These are phyloP conservation scores for Aspergillus sp. DNA, from an alignment of 2,329 filamentous ascomycete genomes.

Conservation along the genomic window DNA sequence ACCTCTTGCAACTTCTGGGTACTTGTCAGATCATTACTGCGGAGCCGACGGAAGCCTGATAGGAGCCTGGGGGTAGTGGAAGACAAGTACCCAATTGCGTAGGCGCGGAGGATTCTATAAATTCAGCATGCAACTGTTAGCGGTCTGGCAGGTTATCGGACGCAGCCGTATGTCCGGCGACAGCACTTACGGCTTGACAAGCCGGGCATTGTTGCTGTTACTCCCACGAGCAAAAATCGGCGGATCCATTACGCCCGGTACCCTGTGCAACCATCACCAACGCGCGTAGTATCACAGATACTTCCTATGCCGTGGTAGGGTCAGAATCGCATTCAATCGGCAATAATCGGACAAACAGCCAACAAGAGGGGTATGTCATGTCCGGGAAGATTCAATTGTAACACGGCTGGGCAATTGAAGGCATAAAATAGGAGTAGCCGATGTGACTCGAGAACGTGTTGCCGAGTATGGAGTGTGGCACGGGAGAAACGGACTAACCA, in stretches of 20 bases:
- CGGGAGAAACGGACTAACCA: too few relatives aligned
- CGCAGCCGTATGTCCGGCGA: slow-evolving; percentile 6
- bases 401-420: too few relatives aligned
- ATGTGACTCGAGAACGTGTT: too few relatives aligned
- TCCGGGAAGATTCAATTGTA: background rate
- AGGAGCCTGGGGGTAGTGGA: slow-evolving; percentile 39
- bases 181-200: slow-evolving; percentile 27
- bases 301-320: slow-evolving; percentile 6
- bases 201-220: slow-evolving; percentile 13
- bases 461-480: too few relatives aligned
- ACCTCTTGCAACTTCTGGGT: slow-evolving; percentile 30
- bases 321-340: slow-evolving; percentile 1
- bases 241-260: slow-evolving; percentile 18
- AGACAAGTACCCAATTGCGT: slow-evolving; percentile 41
- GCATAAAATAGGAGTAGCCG: too few relatives aligned
- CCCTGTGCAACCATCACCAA: slow-evolving; percentile 16
- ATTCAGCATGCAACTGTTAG: slow-evolving; percentile 5
- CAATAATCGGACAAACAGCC: too few relatives aligned
- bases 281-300: slow-evolving; percentile 11
- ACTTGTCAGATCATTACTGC: slow-evolving; percentile 20
- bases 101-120: slow-evolving; percentile 36
- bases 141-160: slow-evolving; percentile 3
- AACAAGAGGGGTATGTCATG: background rate
- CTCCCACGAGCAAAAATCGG: slow-evolving; percentile 13
- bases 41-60: slow-evolving; percentile 27